These are phyloP conservation scores for Manihot esculenta DNA, from an alignment of 441 rosid species.

Conservation along the genomic window DNA sequence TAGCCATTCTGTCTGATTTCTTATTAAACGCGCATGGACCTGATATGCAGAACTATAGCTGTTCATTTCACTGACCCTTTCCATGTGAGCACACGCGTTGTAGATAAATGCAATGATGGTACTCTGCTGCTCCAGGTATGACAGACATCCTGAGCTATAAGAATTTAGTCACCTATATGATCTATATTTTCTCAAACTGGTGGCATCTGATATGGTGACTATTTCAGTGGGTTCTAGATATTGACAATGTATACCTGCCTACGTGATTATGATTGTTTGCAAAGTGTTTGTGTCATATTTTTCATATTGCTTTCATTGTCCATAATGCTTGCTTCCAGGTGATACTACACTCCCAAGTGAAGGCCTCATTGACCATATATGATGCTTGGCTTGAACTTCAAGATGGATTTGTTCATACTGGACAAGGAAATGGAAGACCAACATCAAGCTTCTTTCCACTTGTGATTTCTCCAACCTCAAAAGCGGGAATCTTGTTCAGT, in stretches of 20 bases:
- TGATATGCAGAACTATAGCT: constrained; percentile 74
- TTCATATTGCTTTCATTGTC: background rate
- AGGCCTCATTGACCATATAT: constrained; percentile 73
- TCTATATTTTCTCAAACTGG: background rate
- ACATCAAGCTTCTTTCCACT: constrained; percentile 80
- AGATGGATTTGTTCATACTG: constrained; percentile 81
- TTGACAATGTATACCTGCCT: background rate
- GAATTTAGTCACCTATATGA: background rate
- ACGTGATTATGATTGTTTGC: background rate
- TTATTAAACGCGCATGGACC: constrained; percentile 18
- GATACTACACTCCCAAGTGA: constrained; percentile 88
- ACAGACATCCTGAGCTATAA: constrained; percentile 9
- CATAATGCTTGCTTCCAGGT: constrained; percentile 48
- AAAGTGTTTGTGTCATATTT: background rate
- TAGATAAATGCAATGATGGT: constrained; percentile 84
- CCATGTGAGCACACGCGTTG: constrained; percentile 80
- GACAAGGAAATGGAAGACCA: constrained; percentile 80
- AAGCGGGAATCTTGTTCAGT: constrained; percentile 77
- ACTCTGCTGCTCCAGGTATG: constrained; percentile 87
- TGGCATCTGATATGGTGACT: background rate
- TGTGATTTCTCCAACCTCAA: constrained; percentile 72
- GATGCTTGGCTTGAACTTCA: constrained; percentile 98
- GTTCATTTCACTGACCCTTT: constrained; percentile 97
- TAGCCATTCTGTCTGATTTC: background rate
- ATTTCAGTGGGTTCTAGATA: background rate